A percentile compares a stretch with the other conserved stretches of the same genome.
These are phyloP conservation scores for Davidsoniella eucalypti DNA, from an alignment of 2,329 filamentous ascomycete genomes.

Conservation along the genomic window DNA sequence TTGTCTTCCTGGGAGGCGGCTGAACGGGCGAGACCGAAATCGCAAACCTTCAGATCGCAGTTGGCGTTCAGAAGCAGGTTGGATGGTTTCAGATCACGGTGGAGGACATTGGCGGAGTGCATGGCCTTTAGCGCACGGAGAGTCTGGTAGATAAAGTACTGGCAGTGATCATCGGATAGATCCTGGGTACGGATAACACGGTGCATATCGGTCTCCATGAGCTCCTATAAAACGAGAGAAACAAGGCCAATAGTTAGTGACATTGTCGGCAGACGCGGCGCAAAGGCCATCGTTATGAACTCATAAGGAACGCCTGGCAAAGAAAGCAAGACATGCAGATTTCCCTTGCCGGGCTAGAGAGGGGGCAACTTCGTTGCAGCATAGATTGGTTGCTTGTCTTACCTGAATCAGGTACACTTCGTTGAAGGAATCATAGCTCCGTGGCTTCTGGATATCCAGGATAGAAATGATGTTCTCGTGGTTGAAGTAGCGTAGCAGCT, in stretches of 20 bases:
- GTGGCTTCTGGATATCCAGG: slow-evolving; percentile 93
- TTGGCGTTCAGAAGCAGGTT: slow-evolving; percentile 96
- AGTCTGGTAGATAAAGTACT: slow-evolving; percentile 99
- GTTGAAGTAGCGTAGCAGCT: slow-evolving; percentile 96
- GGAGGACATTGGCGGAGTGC: slow-evolving; percentile 96
- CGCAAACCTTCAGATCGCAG: slow-evolving; percentile 97
- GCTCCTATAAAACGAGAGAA: slow-evolving; percentile 40
- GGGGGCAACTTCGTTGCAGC: no score
- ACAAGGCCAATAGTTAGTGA: no score
- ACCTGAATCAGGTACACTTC: slow-evolving; percentile 99
- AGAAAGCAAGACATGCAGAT: no score
- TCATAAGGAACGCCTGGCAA: no score
- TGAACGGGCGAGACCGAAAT: slow-evolving; percentile 90
- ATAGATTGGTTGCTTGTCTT: slow-evolving; percentile 17
- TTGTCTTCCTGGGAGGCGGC: slow-evolving; percentile 97
- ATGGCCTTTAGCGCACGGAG: slow-evolving; percentile 94
- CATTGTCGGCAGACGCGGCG: no score
- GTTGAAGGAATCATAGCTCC: slow-evolving; percentile 88
- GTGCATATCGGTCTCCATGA: slow-evolving; percentile 99
- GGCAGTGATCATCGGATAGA: slow-evolving; percentile 96
- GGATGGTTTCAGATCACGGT: slow-evolving; percentile 93
- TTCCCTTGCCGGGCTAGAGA: not conserved
- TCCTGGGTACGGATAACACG: slow-evolving; percentile 97
- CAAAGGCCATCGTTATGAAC: not conserved
- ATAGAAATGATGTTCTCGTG: slow-evolving; percentile 99